phyloP scores from a whole-genome alignment of 441 rosid genomes.

The Eruca vesicaria region DNA sequence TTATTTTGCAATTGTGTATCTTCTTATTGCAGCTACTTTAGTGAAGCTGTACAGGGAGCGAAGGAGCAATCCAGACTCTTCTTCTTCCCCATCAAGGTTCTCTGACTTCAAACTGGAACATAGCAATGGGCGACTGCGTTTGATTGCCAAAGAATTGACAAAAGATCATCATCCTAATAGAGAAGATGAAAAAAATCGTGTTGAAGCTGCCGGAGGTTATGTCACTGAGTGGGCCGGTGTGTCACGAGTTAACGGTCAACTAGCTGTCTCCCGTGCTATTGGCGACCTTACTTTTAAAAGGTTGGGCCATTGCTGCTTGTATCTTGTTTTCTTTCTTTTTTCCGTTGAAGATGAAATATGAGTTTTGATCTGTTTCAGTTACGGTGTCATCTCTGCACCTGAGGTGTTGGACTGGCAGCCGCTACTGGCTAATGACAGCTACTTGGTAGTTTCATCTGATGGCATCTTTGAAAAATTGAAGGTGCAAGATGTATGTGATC shows the following conservation, averaged over 20 bases:
- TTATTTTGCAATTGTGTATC: conserved; percentile 9
- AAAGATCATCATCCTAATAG: conserved; percentile 89
- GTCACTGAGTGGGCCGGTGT: conserved; percentile 80
- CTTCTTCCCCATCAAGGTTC: conserved; percentile 49
- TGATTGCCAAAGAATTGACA: conserved; percentile 71
- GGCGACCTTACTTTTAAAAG: conserved; percentile 77
- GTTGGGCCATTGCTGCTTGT: conserved; percentile 35
- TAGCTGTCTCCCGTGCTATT: conserved; percentile 90
- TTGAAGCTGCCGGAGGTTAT: conserved; percentile 93
- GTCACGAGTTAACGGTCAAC: conserved; percentile 85
- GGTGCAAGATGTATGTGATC: conserved; percentile 81
- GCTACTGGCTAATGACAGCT: conserved; percentile 70
- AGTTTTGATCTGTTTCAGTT: conserved; percentile 42
- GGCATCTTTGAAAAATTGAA: conserved; percentile 86
- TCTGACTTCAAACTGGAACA: conserved; percentile 44
- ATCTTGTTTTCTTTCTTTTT: neutral
- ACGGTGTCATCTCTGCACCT: conserved; percentile 88
- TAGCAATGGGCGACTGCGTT: conserved; percentile 53
- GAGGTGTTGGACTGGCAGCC: conserved; percentile 89
- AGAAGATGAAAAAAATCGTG: conserved; percentile 85
- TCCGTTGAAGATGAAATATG: neutral
- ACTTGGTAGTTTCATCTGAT: conserved; percentile 90
- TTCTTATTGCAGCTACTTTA: conserved; percentile 65
- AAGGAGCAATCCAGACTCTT: conserved; percentile 53
- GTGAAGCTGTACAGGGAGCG: conserved; percentile 69